Evolutionary conservation across 1,139 yeast species (phyloP), one percentile per base, ranked within the genome.

Genomic region (Hyphopichia wangnamkhiaoensis): DNA sequence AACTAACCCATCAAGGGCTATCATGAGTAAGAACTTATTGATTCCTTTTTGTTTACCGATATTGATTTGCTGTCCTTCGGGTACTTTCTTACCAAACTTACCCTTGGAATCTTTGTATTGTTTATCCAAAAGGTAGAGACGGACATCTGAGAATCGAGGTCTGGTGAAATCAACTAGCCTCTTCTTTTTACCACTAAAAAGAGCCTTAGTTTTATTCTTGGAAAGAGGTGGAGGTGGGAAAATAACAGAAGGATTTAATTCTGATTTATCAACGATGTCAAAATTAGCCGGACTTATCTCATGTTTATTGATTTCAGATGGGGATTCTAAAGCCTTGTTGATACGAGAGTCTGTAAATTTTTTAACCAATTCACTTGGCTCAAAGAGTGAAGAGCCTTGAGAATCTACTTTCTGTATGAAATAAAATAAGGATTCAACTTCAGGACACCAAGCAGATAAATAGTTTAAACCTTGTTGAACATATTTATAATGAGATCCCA

Each of bases 151-250:
- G 23, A 32, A 40, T 2, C 58, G 49, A n/a, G 58, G 54, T 20
- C 73, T 54, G 3, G 58, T 42, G 35, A 68, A 59, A 40, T 66
- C 69, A 13, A 68, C 65, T 44, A 68, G 53, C 1, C 58, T 62
- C 37, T 56, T 59, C 40, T 47, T 44, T 35, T 49, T 53, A 6
- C 52, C 58, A 39, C 59, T 59, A 42, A 51, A 56, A 12, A 52
- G 45, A 12, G 60, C 61, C 31, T 49, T 47, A 6, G 54, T 49
- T 41, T 59, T 59, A 32, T 52, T 58, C 26, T 53, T 52, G 17
- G 64, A 53, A 12, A 51, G 40, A 6, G 56, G 47, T 2, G 65
- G 56, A 0, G 70, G 68, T 4, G 70, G 71, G 42, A 63, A 65
- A 4, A 48, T 41, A 1, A 65, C 69, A 33, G 43, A 25, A 0